Evolutionary conservation across 306 rosid genomes (phyloP).

Genomic region (Trifolium pratense): DNA sequence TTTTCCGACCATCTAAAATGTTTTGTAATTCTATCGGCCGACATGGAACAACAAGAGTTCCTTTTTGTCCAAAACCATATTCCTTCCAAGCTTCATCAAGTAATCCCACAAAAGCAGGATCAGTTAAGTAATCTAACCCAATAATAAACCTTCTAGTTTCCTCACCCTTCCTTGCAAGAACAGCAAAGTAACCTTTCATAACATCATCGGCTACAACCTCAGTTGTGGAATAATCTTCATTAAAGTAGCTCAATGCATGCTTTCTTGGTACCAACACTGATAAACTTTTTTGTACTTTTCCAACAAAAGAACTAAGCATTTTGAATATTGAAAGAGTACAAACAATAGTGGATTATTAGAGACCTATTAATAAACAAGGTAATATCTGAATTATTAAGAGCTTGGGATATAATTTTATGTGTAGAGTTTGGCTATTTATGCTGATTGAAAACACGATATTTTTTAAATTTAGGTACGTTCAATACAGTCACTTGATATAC

Average conservation of each 20-base stretch:
- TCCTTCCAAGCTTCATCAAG: conserved; percentile 68
- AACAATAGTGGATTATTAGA: neutral
- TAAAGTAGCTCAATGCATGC: conserved; percentile 19
- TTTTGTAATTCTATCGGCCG: conserved; percentile 57
- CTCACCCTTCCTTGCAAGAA: conserved; percentile 60
- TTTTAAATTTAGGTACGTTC: neutral
- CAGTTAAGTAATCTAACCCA: conserved; percentile 52
- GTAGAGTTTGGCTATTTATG: neutral
- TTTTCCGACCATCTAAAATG: conserved; percentile 46
- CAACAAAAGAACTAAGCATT: conserved; percentile 37
- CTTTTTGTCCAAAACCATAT: conserved; percentile 63
- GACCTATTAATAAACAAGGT: no score
- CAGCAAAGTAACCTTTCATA: conserved; percentile 63
- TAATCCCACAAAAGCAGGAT: conserved; percentile 63
- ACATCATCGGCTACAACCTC: conserved; percentile 26
- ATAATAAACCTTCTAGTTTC: conserved; percentile 60
- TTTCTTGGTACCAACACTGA: conserved; percentile 44
- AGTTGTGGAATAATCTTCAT: conserved; percentile 8
- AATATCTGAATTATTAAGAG: no score
- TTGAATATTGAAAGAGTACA: neutral
- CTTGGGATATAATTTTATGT: conserved; percentile 15
- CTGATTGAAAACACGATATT: neutral
- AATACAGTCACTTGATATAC: neutral
- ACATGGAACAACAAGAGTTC: conserved; percentile 71
- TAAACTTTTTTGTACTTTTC: conserved; percentile 52